Conservation (phyloP, 345 rosid genomes). For the Rhodomyrtus tomentosa region DNA sequence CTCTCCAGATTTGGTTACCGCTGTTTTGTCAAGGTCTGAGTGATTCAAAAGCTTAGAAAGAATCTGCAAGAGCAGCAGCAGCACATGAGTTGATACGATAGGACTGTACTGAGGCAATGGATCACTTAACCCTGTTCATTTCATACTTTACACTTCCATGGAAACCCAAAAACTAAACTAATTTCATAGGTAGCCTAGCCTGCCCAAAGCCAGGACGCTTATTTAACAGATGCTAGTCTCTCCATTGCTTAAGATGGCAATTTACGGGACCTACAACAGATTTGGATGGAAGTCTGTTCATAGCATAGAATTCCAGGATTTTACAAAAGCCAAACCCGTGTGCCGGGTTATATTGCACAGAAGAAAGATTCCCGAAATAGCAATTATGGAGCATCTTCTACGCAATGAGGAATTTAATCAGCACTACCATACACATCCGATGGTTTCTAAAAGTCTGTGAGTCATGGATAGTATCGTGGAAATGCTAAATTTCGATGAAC, state of each 20-base stretch:
- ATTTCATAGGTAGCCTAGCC: not conserved
- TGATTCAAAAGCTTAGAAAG: conserved; percentile 28
- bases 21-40: conserved; percentile 33
- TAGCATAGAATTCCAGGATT: not conserved
- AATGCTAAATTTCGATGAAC: not conserved
- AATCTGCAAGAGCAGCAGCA: conserved; percentile 36
- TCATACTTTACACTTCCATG: not conserved
- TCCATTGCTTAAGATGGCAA: not conserved
- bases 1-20: conserved; percentile 57
- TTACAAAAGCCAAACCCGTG: not conserved
- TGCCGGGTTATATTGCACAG: not conserved
- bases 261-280: not conserved
- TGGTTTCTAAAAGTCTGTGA: not conserved
- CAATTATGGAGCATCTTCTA: not conserved
- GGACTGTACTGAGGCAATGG: not conserved
- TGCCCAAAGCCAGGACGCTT: not conserved
- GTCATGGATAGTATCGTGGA: not conserved
- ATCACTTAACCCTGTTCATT: not conserved
- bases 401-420: not conserved
- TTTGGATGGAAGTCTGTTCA: not conserved
- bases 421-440: not conserved
- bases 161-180: not conserved
- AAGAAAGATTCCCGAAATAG: not conserved
- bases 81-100: not conserved
- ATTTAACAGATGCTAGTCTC: not conserved